These are phyloP conservation scores for Chlorella ohadii DNA, from an alignment of 139 green algal species.

Conservation along the genomic window DNA sequence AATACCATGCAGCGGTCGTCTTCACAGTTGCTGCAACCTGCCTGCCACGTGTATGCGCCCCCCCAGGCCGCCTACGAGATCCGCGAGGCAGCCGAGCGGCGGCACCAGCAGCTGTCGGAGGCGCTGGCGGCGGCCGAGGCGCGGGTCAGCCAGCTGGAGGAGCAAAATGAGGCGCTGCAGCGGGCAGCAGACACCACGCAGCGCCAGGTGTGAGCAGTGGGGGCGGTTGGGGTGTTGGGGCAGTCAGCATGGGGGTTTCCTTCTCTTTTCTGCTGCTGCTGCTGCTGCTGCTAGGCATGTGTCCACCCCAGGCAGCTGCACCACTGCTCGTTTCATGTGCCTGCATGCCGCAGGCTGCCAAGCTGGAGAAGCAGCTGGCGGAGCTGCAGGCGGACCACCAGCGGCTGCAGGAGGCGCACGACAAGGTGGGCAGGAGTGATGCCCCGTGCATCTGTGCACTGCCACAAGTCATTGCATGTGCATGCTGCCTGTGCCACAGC, in stretches of 20 bases:
- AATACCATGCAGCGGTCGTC: too few relatives aligned
- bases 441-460: too few relatives aligned
- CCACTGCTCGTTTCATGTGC: too few relatives aligned
- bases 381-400: not conserved
- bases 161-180: not conserved
- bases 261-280: too few relatives aligned
- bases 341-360: not conserved
- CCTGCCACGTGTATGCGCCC: too few relatives aligned
- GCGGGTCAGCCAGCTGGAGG: not conserved
- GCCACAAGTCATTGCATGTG: too few relatives aligned
- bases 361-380: slow-evolving; percentile 19
- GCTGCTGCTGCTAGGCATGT: too few relatives aligned
- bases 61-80: slow-evolving; percentile 36
- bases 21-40: too few relatives aligned
- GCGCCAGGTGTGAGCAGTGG: not conserved
- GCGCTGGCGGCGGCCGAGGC: slow-evolving; percentile 11
- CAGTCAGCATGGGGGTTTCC: too few relatives aligned
- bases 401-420: slow-evolving; percentile 7
- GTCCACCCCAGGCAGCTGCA: too few relatives aligned
- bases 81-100: slow-evolving; percentile 21
- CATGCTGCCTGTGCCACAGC: too few relatives aligned
- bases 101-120: slow-evolving; percentile 43
- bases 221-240: too few relatives aligned
- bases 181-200: not conserved
- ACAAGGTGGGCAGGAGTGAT: not conserved